Conservation (phyloP, 345 rosid genomes). For the Melaleuca alternifolia region DNA sequence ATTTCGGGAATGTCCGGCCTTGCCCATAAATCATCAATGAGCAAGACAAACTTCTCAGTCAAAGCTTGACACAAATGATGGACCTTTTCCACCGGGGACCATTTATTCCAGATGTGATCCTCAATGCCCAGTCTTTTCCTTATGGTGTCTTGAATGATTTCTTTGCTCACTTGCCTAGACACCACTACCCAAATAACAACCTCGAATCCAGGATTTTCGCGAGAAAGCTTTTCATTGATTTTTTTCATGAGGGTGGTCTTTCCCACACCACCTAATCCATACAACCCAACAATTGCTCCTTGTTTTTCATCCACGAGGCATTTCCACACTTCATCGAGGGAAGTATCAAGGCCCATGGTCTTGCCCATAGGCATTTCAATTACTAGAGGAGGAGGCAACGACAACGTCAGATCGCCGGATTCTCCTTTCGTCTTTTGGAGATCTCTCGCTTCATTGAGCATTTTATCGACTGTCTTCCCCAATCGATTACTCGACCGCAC, state of each 20-base stretch:
- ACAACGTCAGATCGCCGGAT: background rate
- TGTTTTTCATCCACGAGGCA: background rate
- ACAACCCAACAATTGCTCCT: background rate
- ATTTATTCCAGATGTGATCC: background rate
- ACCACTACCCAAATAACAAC: background rate
- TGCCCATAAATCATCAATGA: constrained; percentile 3
- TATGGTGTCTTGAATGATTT: background rate
- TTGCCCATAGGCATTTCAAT: background rate
- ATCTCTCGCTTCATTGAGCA: background rate
- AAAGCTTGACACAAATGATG: background rate
- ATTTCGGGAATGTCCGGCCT: background rate
- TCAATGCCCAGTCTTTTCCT: background rate
- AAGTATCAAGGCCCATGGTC: background rate
- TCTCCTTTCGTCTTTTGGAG: background rate
- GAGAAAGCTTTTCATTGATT: background rate
- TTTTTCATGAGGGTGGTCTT: constrained; percentile 7
- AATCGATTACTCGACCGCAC: background rate
- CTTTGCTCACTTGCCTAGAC: background rate
- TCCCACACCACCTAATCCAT: constrained; percentile 2
- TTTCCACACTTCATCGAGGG: background rate
- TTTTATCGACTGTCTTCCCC: background rate
- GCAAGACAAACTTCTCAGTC: constrained; percentile 1
- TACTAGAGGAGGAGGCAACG: background rate
- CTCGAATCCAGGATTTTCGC: background rate
- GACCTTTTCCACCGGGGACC: background rate